A percentile compares a stretch with the other conserved stretches of the same genome.
Conservation (phyloP, 2,329 filamentous ascomycete genomes). For the Dichotomopilus funicola region DNA sequence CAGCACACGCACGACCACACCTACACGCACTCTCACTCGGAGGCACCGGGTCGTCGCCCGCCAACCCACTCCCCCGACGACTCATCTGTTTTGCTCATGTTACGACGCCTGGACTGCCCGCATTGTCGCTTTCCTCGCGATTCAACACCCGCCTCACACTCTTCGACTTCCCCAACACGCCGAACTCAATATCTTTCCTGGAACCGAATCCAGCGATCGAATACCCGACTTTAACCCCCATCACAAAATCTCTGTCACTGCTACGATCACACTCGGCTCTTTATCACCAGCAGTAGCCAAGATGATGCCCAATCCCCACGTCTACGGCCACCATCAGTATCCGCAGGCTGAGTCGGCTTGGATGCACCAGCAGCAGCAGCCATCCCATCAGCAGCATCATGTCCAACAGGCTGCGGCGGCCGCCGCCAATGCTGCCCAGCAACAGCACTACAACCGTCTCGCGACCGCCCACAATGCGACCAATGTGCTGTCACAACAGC, state of each 20-base stretch:
- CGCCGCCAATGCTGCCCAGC: constrained; percentile 46
- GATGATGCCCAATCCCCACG: constrained; percentile 59
- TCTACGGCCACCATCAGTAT: constrained; percentile 63
- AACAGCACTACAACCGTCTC: constrained; percentile 67
- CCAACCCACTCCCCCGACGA: too few relatives aligned
- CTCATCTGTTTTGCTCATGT: too few relatives aligned
- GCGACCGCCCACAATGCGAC: constrained; percentile 56
- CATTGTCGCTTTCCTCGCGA: too few relatives aligned
- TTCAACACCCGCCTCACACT: too few relatives aligned
- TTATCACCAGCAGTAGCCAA: constrained; percentile 24
- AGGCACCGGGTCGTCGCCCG: too few relatives aligned
- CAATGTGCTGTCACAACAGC: constrained; percentile 32
- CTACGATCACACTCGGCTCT: too few relatives aligned
- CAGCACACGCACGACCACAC: background rate
- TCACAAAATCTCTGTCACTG: background rate
- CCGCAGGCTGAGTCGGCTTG: constrained; percentile 57
- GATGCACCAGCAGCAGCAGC: constrained; percentile 62
- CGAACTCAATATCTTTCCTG: too few relatives aligned
- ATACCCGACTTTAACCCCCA: background rate
- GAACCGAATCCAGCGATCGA: too few relatives aligned
- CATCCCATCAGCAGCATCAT: constrained; percentile 52
- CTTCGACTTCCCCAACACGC: background rate
- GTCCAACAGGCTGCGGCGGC: constrained; percentile 39
- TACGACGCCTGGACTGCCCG: background rate
- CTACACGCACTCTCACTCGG: too few relatives aligned